Evolutionary conservation across 208 protist species (phyloP).

Genomic region (Trypanosoma rangeli): DNA sequence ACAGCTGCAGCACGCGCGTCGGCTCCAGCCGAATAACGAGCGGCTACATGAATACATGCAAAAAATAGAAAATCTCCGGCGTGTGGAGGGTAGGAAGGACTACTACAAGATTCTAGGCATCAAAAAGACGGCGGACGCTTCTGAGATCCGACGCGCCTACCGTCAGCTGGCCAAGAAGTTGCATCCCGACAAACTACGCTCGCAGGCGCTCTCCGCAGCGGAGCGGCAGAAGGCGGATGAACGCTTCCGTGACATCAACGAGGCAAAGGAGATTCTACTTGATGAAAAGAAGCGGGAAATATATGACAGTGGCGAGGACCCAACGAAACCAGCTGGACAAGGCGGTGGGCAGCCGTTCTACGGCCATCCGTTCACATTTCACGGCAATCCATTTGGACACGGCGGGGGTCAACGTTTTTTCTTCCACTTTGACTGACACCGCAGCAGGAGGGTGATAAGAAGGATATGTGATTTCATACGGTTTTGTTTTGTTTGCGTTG

Average conservation of each 20-base stretch:
- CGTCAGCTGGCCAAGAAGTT: conserved; percentile 83
- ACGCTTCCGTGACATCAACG: conserved; percentile 89
- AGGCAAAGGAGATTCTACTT: conserved; percentile 89
- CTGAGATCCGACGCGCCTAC: conserved; percentile 91
- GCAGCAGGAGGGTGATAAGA: conserved; percentile 3
- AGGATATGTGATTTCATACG: background rate
- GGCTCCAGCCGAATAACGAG: conserved; percentile 35
- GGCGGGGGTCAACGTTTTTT: conserved; percentile 57
- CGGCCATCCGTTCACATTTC: conserved; percentile 60
- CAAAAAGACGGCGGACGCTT: conserved; percentile 63
- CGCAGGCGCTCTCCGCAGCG: conserved; percentile 58
- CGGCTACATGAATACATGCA: conserved; percentile 37
- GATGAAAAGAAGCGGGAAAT: conserved; percentile 84
- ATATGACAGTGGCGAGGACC: conserved; percentile 91
- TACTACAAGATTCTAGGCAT: conserved; percentile 94
- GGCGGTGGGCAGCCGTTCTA: conserved; percentile 50
- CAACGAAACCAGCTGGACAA: conserved; percentile 67
- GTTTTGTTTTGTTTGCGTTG: background rate
- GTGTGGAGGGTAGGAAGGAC: conserved; percentile 70
- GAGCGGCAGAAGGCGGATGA: conserved; percentile 74
- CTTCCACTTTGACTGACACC: conserved; percentile 35
- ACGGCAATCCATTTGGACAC: conserved; percentile 23
- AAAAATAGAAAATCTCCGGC: conserved; percentile 63
- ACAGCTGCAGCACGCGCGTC: conserved; percentile 26
- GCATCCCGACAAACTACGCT: conserved; percentile 90